Evolutionary conservation across 2,329 filamentous ascomycete species (phyloP).

Genomic region (Cytospora mali): DNA sequence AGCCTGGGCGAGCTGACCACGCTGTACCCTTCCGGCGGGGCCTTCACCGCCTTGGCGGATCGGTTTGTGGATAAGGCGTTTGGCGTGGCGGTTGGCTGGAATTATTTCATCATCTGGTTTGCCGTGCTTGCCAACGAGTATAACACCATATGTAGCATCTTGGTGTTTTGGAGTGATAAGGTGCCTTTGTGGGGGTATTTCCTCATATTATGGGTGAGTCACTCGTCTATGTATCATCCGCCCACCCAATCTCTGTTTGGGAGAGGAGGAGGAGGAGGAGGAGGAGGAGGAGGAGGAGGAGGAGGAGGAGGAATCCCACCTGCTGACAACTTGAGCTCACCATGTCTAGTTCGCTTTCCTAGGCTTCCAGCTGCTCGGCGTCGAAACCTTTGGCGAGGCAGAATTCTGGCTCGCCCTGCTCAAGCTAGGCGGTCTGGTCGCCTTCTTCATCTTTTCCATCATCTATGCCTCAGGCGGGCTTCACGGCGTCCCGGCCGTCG

Average conservation of each 20-base stretch:
- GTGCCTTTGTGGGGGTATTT: constrained; percentile 70
- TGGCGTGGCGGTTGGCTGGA: constrained; percentile 70
- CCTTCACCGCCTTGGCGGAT: constrained; percentile 70
- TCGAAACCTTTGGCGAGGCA: constrained; percentile 75
- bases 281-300: too few species aligned
- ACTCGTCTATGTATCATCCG: too few species aligned
- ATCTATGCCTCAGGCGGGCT: constrained; percentile 71
- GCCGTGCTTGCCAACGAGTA: constrained; percentile 71
- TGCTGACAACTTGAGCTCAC: constrained; percentile 22
- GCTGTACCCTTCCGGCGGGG: constrained; percentile 70
- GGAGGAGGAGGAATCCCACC: neutral
- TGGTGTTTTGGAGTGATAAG: constrained; percentile 66
- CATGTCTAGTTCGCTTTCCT: constrained; percentile 55
- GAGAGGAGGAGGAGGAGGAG: too few species aligned
- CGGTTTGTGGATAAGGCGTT: constrained; percentile 73
- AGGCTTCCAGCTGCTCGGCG: constrained; percentile 69
- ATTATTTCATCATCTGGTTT: constrained; percentile 69
- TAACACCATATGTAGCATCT: constrained; percentile 67
- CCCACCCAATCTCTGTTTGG: too few species aligned
- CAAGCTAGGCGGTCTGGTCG: constrained; percentile 70
- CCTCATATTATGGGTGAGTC: constrained; percentile 68
- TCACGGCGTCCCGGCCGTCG: constrained; percentile 61
- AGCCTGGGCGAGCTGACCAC: constrained; percentile 75
- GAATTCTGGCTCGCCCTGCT: constrained; percentile 79
- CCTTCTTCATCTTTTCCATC: constrained; percentile 75